Percentiles rank a stretch among this genome's conserved stretches.
Conservation (phyloP, 2,329 filamentous ascomycete genomes). For the Penicillium sclerotiorum region DNA sequence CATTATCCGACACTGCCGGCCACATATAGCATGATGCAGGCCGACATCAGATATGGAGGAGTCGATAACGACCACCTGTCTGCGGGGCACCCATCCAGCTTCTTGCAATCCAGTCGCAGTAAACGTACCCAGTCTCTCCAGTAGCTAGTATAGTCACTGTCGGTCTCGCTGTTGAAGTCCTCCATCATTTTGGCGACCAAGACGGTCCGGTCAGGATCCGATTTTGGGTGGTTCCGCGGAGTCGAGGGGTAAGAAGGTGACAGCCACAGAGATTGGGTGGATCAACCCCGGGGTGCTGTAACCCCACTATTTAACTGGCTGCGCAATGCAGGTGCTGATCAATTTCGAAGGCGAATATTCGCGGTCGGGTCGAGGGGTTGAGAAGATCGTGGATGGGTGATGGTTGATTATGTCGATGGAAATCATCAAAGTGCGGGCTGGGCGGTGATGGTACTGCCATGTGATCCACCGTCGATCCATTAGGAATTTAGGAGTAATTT, state of each 20-base stretch:
- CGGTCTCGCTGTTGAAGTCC: conserved; percentile 95
- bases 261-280: conserved; percentile 22
- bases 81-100: conserved; percentile 2
- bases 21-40: not conserved
- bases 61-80: not conserved
- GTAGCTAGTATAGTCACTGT: conserved; percentile 98
- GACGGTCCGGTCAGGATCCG: conserved; percentile 12
- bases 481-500: no score
- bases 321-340: conserved; percentile 1
- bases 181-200: conserved; percentile 66
- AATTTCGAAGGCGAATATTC: not conserved
- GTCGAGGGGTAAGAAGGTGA: conserved; percentile 15
- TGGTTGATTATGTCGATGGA: conserved; percentile 8
- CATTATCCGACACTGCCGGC: not conserved
- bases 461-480: conserved; percentile 5
- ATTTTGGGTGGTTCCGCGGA: conserved; percentile 12
- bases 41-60: not conserved
- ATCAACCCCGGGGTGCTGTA: conserved; percentile 19
- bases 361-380: not conserved
- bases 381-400: conserved; percentile 2
- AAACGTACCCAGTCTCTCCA: conserved; percentile 96
- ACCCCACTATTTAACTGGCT: conserved; percentile 13
- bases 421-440: conserved; percentile 15
- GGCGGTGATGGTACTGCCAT: conserved; percentile 16
- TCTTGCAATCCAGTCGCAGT: conserved; percentile 3